Conservation (phyloP, 805 yeast genomes). For the Ascoidea rubescens region DNA sequence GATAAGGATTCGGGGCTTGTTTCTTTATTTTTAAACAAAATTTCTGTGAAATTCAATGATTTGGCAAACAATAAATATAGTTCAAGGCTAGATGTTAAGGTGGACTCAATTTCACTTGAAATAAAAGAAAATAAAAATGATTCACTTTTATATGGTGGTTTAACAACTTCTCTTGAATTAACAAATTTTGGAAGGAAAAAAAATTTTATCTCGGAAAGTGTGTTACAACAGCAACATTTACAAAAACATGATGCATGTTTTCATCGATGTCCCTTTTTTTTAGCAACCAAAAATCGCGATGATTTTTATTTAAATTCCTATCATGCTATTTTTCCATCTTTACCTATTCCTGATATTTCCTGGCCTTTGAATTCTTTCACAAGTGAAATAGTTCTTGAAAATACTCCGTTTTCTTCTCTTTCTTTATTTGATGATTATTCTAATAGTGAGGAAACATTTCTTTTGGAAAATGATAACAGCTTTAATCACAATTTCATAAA, state of each 20-base stretch:
- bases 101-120: slow-evolving; percentile 31
- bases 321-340: slow-evolving; percentile 43
- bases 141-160: slow-evolving; percentile 19
- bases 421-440: slow-evolving; percentile 7
- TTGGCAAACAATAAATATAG: slow-evolving; percentile 56
- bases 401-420: slow-evolving; percentile 16
- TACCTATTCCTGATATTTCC: slow-evolving; percentile 50
- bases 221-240: slow-evolving; percentile 51
- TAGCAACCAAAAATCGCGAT: slow-evolving; percentile 36
- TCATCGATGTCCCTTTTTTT: slow-evolving; percentile 63
- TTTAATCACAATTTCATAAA: too few species aligned
- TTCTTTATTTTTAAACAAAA: slow-evolving; percentile 13
- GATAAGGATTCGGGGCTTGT: slow-evolving; percentile 16
- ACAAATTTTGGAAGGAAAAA: slow-evolving; percentile 46
- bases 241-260: slow-evolving; percentile 68
- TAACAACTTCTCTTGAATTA: slow-evolving; percentile 44
- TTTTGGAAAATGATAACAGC: too few species aligned
- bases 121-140: slow-evolving; percentile 15
- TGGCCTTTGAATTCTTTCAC: slow-evolving; percentile 42
- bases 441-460: slow-evolving; percentile 5
- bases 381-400: slow-evolving; percentile 25
- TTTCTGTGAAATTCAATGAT: slow-evolving; percentile 43
- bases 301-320: slow-evolving; percentile 30
- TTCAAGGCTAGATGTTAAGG: slow-evolving; percentile 30
- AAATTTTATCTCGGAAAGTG: slow-evolving; percentile 29